These are phyloP conservation scores for Saturnispora zaruensis DNA, from an alignment of 805 yeast genomes.

Conservation along the genomic window DNA sequence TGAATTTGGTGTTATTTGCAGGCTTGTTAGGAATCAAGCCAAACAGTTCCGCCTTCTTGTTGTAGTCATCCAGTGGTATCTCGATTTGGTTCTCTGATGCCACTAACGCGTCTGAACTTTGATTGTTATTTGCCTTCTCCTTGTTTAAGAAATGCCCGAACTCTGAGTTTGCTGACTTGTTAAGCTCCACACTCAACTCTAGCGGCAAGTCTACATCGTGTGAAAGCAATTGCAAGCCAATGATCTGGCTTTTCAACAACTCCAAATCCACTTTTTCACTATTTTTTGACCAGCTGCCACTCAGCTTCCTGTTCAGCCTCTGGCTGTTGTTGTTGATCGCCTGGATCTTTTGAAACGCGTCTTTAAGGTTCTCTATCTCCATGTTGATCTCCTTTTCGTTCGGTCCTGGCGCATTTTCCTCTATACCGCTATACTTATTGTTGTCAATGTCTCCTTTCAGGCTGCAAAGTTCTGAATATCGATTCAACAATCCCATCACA, in stretches of 20 bases:
- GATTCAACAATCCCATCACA: background rate
- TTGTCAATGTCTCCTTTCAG: background rate
- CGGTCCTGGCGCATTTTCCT: background rate
- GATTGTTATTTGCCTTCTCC: background rate
- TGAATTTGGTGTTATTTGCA: constrained; percentile 27
- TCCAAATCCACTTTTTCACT: constrained; percentile 34
- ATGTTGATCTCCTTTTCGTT: background rate
- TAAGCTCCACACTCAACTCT: constrained; percentile 34
- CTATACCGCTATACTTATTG: background rate
- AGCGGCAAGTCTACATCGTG: constrained; percentile 59
- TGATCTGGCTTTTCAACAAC: constrained; percentile 48
- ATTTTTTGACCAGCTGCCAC: constrained; percentile 21
- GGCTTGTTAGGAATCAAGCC: constrained; percentile 31
- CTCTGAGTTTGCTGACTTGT: constrained; percentile 14
- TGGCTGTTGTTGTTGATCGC: background rate
- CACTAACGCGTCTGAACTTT: background rate
- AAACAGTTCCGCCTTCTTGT: constrained; percentile 31
- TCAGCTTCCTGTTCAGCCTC: constrained; percentile 19
- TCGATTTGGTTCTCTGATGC: constrained; percentile 1
- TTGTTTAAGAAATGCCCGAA: background rate
- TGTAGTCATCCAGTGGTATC: constrained; percentile 25
- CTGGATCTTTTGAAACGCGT: constrained; percentile 6
- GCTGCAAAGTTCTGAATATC: background rate
- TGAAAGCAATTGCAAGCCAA: constrained; percentile 56
- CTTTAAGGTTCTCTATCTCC: background rate